Evolutionary conservation across 768 basidiomycete genomes (phyloP).

Genomic region (Royoungia palumana): DNA sequence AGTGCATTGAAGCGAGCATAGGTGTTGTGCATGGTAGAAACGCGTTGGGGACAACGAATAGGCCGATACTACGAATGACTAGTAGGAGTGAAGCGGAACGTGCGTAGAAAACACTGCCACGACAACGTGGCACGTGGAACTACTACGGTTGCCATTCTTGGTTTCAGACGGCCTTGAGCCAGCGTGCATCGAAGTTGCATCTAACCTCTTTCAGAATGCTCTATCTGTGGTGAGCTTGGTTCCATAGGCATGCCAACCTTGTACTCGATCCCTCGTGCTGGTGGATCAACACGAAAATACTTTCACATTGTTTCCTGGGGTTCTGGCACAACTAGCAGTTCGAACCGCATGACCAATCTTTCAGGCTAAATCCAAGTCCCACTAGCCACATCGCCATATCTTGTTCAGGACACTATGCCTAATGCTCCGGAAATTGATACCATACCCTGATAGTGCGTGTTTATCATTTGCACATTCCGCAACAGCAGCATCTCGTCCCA

Average conservation of each 20-base stretch:
- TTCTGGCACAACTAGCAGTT: neutral
- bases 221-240: conserved; percentile 3
- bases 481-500: neutral
- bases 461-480: neutral
- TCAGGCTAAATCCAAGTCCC: no score
- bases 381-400: conserved; percentile 1
- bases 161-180: neutral
- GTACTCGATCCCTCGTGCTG: conserved; percentile 9
- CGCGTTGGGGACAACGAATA: neutral
- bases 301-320: conserved; percentile 3
- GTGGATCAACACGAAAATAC: conserved; percentile 1
- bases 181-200: neutral
- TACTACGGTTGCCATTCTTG: conserved; percentile 8
- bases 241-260: conserved; percentile 2
- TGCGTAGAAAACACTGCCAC: neutral
- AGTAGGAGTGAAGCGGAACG: no score
- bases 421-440: conserved; percentile 21
- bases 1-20: conserved; percentile 71
- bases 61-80: neutral
- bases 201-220: neutral
- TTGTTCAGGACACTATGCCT: neutral
- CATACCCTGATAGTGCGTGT: conserved; percentile 18
- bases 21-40: conserved; percentile 59
- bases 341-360: conserved; percentile 8
- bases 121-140: conserved; percentile 8